Percentiles rank a stretch among this genome's conserved stretches.
phyloP scores from a whole-genome alignment of 169 alveolate species.

The Plasmodium blacklocki region DNA sequence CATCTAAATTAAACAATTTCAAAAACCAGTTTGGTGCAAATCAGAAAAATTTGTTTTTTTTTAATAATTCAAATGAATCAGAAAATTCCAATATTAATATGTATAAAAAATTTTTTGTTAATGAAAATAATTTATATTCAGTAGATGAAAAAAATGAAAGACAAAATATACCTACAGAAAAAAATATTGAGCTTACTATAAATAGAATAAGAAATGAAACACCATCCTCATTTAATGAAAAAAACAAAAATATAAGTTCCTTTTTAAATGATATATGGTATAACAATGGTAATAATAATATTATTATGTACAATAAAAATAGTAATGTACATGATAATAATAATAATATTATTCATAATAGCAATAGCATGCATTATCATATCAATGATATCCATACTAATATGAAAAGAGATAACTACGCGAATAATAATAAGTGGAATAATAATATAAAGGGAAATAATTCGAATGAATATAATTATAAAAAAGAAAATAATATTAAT shows the following conservation, averaged over 20 bases:
- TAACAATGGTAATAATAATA: constrained; percentile 12
- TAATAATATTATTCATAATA: background rate
- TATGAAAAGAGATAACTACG: background rate
- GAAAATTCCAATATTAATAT: constrained; percentile 5
- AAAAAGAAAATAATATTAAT: background rate
- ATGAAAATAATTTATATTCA: constrained; percentile 4
- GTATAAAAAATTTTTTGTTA: constrained; percentile 23
- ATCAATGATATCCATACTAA: background rate
- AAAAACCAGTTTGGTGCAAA: constrained; percentile 15
- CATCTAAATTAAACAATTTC: constrained; percentile 28
- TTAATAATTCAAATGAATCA: background rate
- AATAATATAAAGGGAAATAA: constrained; percentile 5
- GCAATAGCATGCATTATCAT: background rate
- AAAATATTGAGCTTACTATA: constrained; percentile 7
- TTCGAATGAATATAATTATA: background rate
- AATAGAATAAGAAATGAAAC: background rate
- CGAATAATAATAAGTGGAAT: constrained; percentile 6
- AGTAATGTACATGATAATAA: background rate
- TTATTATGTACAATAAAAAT: no score
- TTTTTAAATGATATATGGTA: constrained; percentile 66
- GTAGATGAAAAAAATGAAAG: background rate
- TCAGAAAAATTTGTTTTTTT: background rate
- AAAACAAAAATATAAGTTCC: constrained; percentile 26
- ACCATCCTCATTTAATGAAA: background rate
- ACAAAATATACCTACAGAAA: background rate